Evolutionary conservation across 768 basidiomycete genomes (phyloP).

Genomic region (Boletales sp.): DNA sequence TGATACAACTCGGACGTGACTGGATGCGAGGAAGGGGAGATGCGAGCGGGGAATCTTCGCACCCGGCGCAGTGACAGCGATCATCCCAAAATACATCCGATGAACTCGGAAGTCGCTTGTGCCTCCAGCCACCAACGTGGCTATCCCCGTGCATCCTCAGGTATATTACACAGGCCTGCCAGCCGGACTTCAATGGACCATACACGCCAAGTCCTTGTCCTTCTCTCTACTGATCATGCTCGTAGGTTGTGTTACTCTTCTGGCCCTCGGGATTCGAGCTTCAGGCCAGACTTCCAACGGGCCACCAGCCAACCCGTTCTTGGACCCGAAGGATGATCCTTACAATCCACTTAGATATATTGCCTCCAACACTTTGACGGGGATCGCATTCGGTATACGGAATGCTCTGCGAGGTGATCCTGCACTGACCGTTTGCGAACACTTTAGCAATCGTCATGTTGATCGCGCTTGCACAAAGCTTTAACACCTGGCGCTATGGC

Average conservation of each 20-base stretch:
- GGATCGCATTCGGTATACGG: slow-evolving; percentile 43
- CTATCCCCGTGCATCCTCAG: background rate
- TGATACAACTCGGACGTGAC: too few species aligned
- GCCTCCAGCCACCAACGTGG: too few species aligned
- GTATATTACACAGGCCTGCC: background rate
- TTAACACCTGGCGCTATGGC: slow-evolving; percentile 40
- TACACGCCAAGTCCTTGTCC: background rate
- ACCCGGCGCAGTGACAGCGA: too few species aligned
- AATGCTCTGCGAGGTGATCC: background rate
- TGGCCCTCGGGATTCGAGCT: background rate
- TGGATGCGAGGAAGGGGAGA: too few species aligned
- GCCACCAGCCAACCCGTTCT: slow-evolving; percentile 6
- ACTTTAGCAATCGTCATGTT: slow-evolving; percentile 30
- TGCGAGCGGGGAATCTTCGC: too few species aligned
- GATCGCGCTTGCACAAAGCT: slow-evolving; percentile 44
- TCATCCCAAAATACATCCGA: too few species aligned
- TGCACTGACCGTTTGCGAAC: background rate
- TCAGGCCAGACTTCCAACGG: slow-evolving; percentile 1
- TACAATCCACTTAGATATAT: slow-evolving; percentile 57
- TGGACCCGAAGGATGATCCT: slow-evolving; percentile 49
- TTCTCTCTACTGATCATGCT: background rate
- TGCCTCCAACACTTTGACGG: slow-evolving; percentile 49
- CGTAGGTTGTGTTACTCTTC: background rate
- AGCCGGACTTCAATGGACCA: background rate
- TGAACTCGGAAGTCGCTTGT: too few species aligned